Conservation (phyloP, 2,329 filamentous ascomycete species). For the Seiridium unicorne region DNA sequence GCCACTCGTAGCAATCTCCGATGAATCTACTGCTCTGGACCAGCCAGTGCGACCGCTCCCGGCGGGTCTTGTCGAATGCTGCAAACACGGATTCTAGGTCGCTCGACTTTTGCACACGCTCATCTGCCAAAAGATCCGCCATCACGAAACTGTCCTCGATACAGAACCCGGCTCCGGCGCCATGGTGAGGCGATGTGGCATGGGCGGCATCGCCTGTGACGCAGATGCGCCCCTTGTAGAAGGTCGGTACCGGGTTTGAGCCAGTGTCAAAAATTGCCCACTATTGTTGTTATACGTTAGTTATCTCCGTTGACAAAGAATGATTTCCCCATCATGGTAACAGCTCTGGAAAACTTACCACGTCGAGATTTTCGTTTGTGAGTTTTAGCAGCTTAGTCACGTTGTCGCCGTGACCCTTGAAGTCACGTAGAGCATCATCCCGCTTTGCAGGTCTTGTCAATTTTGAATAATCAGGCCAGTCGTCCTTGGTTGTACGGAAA, state of each 20-base stretch:
- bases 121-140: background rate
- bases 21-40: constrained; percentile 9
- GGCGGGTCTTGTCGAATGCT: constrained; percentile 2
- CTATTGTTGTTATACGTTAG: background rate
- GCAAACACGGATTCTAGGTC: constrained; percentile 1
- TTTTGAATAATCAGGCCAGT: constrained; percentile 25
- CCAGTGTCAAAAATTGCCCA: constrained; percentile 10
- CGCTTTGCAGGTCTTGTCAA: constrained; percentile 25
- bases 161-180: constrained; percentile 5
- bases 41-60: constrained; percentile 7
- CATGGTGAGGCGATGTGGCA: constrained; percentile 6
- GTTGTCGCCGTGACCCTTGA: constrained; percentile 27
- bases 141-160: constrained; percentile 6
- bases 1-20: constrained; percentile 8
- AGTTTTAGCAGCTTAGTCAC: background rate
- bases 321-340: background rate
- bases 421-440: constrained; percentile 32
- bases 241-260: background rate
- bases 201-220: constrained; percentile 6
- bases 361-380: background rate
- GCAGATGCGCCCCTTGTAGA: constrained; percentile 3
- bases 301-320: too few species aligned
- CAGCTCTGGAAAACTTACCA: background rate
- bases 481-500: constrained; percentile 26
- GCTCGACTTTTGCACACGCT: background rate